Evolutionary conservation across 768 basidiomycete species (phyloP), one percentile per base, ranked within the genome.

Genomic region (Lentinula lateritia): DNA sequence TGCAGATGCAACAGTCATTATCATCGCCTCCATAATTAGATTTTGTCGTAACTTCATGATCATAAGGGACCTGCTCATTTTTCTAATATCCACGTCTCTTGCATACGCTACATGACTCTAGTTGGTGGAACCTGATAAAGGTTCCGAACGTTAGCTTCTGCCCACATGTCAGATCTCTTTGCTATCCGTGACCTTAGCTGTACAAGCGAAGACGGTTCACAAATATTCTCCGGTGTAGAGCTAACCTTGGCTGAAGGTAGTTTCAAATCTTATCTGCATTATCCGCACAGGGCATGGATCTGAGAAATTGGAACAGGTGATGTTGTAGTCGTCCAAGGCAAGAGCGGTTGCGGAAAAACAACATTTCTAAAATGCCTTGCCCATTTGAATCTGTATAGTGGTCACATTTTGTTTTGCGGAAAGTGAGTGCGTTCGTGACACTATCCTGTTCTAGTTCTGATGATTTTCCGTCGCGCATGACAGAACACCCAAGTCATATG

Each of bases 321-420:
- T 66, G 78, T 95, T 35, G 63, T 94, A 43, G 77, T 93, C 15
- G 67, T 95, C n/a, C 87, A 85, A 62, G 94, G 93, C 9, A 84
- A 83, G 66, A 90, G 88, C 63, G 94, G 94, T 8, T 83, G 83
- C 18, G 94, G 93, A 55, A 90, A 89, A 70, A 86, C 87, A 1
- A 93, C 93, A 0, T 74, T 96, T 56, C 72, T 95, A 50, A 95
- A 94, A 72, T 93, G 90, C 67, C 78, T 95, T 23, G 86, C 92
- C 34, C 89, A 95, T 73, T 76, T 95, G 38, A 85, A 84, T 61
- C 71, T 90, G 5, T 90, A 92, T 68, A 74, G 79, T 7, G 88
- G 93, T 2, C 76, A 83, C 50, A 78, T 92, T 34, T 64, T 82
- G 13, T 87, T 87, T 67, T 76, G 79, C 68, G 92, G 89, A 72